Evolutionary conservation across 1,139 yeast genomes (phyloP).

Genomic region (Casaregolazyma lundiana): DNA sequence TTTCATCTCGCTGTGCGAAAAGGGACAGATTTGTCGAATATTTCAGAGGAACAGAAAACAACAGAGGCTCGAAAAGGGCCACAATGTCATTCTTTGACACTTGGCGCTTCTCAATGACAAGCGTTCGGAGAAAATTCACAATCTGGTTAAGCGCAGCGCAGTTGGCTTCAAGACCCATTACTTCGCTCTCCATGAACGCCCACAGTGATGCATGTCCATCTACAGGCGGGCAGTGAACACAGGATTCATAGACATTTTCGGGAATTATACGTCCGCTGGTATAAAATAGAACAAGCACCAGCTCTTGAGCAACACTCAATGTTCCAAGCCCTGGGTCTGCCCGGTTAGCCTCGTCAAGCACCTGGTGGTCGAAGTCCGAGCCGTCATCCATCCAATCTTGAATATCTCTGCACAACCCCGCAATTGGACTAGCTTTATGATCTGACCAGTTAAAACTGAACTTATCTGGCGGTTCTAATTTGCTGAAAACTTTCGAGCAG

Average conservation of each 20-base stretch:
- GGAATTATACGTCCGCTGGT: slow-evolving; percentile 42
- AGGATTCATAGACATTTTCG: slow-evolving; percentile 27
- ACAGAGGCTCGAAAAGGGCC: slow-evolving; percentile 30
- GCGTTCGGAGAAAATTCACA: slow-evolving; percentile 35
- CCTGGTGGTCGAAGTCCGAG: slow-evolving; percentile 31
- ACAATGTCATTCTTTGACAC: slow-evolving; percentile 16
- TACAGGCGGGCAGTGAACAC: slow-evolving; percentile 12
- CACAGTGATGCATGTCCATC: slow-evolving; percentile 4
- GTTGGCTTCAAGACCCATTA: slow-evolving; percentile 32
- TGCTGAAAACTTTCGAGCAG: slow-evolving; percentile 17
- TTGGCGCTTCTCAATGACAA: slow-evolving; percentile 28
- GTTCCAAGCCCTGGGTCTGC: slow-evolving; percentile 24
- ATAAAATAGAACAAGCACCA: slow-evolving; percentile 33
- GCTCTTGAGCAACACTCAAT: slow-evolving; percentile 32
- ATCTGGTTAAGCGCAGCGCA: slow-evolving; percentile 40
- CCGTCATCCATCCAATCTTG: slow-evolving; percentile 36
- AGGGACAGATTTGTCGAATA: not conserved
- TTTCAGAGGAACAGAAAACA: slow-evolving; percentile 29
- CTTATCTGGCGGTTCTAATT: not conserved
- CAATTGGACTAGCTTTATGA: not conserved
- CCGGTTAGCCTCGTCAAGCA: slow-evolving; percentile 29
- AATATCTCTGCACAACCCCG: slow-evolving; percentile 21
- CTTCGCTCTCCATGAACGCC: slow-evolving; percentile 33
- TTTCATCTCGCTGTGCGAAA: slow-evolving; percentile 7
- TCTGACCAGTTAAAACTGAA: slow-evolving; percentile 5